A percentile compares a stretch with the other conserved stretches of the same genome.
Evolutionary conservation across 768 basidiomycete genomes (phyloP).

Genomic region (Nidularia pulvinata): DNA sequence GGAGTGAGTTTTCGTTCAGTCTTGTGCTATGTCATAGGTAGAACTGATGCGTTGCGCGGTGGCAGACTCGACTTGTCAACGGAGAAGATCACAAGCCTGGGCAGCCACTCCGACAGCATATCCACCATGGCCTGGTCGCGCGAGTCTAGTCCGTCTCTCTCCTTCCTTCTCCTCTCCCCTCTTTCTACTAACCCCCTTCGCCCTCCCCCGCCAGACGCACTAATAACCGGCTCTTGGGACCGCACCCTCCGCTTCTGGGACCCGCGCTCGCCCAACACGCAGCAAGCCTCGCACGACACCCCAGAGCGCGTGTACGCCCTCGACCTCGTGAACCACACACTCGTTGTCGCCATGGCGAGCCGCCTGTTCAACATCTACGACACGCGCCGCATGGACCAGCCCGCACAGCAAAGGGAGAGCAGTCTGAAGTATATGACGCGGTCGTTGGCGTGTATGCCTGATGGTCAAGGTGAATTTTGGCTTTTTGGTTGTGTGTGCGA

Average conservation of each 20-base stretch:
- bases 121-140: slow-evolving; percentile 73
- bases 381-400: slow-evolving; percentile 72
- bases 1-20: slow-evolving; percentile 53
- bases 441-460: slow-evolving; percentile 88
- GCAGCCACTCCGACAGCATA: slow-evolving; percentile 80
- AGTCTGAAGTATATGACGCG: slow-evolving; percentile 96
- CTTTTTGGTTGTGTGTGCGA: slow-evolving; percentile 1
- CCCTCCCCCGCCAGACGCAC: slow-evolving; percentile 40
- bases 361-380: slow-evolving; percentile 91
- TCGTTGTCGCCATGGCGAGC: slow-evolving; percentile 94
- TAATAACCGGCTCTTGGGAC: slow-evolving; percentile 94
- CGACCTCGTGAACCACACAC: slow-evolving; percentile 73
- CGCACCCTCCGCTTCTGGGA: slow-evolving; percentile 89
- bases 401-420: slow-evolving; percentile 84
- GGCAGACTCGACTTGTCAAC: slow-evolving; percentile 74
- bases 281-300: slow-evolving; percentile 61
- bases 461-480: slow-evolving; percentile 73
- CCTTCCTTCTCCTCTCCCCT: neutral
- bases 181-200: neutral
- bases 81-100: slow-evolving; percentile 73
- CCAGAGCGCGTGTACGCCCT: slow-evolving; percentile 88
- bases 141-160: slow-evolving; percentile 53
- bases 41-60: neutral
- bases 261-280: slow-evolving; percentile 55
- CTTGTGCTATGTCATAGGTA: neutral